Percentiles rank a stretch among this genome's conserved stretches.
Conservation (phyloP, 768 basidiomycete species). For the Mycena amicta region DNA sequence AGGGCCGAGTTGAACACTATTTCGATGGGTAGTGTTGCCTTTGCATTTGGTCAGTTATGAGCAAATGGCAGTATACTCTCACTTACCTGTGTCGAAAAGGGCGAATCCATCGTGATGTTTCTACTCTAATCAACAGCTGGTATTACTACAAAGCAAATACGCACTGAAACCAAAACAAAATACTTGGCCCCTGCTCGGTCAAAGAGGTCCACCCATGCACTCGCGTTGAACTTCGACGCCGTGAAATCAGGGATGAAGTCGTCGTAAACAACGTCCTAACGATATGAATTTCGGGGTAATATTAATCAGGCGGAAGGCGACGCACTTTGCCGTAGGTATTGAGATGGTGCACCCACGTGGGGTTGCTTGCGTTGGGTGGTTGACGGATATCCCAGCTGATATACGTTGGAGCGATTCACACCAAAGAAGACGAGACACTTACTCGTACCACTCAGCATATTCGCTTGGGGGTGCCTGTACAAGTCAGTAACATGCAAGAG, state of each 20-base stretch:
- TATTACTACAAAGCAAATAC: slow-evolving; percentile 14
- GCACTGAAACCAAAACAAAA: slow-evolving; percentile 57
- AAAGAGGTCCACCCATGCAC: slow-evolving; percentile 56
- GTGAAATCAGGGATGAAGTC: slow-evolving; percentile 61
- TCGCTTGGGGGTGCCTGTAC: slow-evolving; percentile 38
- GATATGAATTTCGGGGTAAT: background rate
- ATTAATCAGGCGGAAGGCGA: background rate
- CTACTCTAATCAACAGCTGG: slow-evolving; percentile 22
- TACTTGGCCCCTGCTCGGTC: slow-evolving; percentile 62
- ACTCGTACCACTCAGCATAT: slow-evolving; percentile 64
- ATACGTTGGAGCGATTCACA: background rate
- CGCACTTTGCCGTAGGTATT: slow-evolving; percentile 47
- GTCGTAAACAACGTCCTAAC: slow-evolving; percentile 53
- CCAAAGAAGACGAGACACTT: slow-evolving; percentile 22
- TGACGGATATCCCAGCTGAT: slow-evolving; percentile 43
- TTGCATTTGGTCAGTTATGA: background rate
- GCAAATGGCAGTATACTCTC: background rate
- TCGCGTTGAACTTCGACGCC: slow-evolving; percentile 54
- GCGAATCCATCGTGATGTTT: slow-evolving; percentile 68
- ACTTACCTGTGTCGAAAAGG: slow-evolving; percentile 50
- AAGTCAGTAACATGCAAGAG: background rate
- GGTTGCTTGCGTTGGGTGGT: slow-evolving; percentile 35
- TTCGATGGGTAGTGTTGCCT: slow-evolving; percentile 52
- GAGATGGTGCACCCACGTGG: slow-evolving; percentile 52
- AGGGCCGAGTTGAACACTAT: slow-evolving; percentile 50